phyloP scores from a whole-genome alignment of 495 filamentous ascomycete genomes.

The Achaetomiella virescens region DNA sequence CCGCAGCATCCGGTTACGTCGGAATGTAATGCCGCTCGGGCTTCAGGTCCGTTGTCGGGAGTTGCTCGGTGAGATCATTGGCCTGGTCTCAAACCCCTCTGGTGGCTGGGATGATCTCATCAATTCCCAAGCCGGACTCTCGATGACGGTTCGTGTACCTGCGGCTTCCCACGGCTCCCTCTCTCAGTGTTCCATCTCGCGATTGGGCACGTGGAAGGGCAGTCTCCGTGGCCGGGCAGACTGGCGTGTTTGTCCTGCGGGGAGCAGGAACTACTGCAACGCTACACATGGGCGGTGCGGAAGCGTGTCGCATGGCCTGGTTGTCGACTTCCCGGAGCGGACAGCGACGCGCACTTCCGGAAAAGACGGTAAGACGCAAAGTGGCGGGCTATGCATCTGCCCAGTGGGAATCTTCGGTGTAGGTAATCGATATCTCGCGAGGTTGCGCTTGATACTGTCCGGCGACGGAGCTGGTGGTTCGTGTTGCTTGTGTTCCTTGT shows the following conservation, averaged over 20 bases:
- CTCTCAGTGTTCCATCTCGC: too few relatives aligned
- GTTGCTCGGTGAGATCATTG: not conserved
- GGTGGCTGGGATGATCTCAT: conserved; percentile 2
- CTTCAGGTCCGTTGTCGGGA: not conserved
- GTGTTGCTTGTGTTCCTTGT: not conserved
- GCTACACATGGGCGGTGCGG: not conserved
- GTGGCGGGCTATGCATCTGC: not conserved
- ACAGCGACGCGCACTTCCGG: not conserved
- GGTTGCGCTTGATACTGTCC: not conserved
- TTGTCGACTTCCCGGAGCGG: not conserved
- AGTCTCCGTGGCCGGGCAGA: not conserved
- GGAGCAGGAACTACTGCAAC: not conserved
- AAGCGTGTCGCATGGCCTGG: not conserved
- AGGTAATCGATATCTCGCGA: conserved; percentile 1
- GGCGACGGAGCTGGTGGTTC: not conserved
- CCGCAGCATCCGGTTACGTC: not conserved
- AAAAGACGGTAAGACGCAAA: conserved; percentile 1
- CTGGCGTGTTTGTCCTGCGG: not conserved
- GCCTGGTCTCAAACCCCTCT: not conserved
- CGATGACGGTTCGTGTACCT: not conserved
- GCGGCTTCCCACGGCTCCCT: conserved; percentile 9
- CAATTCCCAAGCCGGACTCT: not conserved
- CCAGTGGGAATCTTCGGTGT: conserved; percentile 1
- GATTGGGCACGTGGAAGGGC: not conserved
- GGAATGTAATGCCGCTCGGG: not conserved